phyloP scores from a whole-genome alignment of 1,284 basidiomycete genomes.

The Termitomyces sp. region DNA sequence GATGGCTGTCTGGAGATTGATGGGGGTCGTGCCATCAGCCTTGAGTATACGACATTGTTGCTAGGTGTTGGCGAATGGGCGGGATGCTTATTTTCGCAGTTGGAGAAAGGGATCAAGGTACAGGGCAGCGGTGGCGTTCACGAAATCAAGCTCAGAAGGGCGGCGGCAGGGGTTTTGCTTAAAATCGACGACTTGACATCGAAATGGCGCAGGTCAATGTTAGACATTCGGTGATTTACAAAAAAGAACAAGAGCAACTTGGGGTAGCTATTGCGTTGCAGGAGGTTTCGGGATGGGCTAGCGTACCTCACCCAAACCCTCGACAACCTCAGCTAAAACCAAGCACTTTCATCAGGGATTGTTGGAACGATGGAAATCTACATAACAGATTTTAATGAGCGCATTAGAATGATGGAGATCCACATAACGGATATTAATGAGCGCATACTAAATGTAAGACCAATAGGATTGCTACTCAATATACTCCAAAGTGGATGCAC shows the following conservation, averaged over 20 bases:
- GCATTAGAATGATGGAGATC: neutral
- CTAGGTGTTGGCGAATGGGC: slow-evolving; percentile 81
- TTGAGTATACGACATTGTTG: slow-evolving; percentile 71
- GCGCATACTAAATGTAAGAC: neutral
- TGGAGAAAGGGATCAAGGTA: slow-evolving; percentile 60
- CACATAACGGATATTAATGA: too few relatives aligned
- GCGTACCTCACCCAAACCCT: neutral
- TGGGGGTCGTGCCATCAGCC: slow-evolving; percentile 66
- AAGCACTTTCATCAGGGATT: neutral
- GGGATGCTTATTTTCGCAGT: slow-evolving; percentile 53
- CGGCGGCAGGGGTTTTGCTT: slow-evolving; percentile 76
- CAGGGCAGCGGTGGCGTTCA: slow-evolving; percentile 19
- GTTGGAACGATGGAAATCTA: neutral
- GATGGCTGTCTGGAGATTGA: slow-evolving; percentile 76
- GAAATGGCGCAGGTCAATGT: slow-evolving; percentile 73
- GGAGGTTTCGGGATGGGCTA: neutral
- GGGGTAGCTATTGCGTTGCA: neutral
- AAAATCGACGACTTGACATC: slow-evolving; percentile 75
- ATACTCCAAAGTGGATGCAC: too few relatives aligned
- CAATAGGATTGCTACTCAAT: too few relatives aligned
- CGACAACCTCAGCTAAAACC: neutral
- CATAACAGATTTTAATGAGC: too few relatives aligned
- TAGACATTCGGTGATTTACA: slow-evolving; percentile 25
- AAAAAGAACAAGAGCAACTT: neutral
- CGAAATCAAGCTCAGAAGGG: slow-evolving; percentile 47